Base-by-base conservation (phyloP, 2,329 filamentous ascomycete genomes). In the Dactylonectria macrodidyma region DNA sequence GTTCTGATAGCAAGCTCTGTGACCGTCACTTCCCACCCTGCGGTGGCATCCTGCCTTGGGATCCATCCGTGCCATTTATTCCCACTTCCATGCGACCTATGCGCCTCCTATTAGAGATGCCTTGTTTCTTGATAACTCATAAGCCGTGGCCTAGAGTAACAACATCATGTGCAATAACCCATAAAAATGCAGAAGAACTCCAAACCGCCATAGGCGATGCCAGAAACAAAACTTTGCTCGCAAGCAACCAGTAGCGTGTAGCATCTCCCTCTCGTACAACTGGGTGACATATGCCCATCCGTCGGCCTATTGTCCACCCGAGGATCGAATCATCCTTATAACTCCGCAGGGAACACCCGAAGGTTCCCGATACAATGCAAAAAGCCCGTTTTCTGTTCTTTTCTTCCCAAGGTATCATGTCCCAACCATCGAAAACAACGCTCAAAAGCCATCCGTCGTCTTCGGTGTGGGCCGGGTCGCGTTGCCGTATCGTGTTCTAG, bases 151-250 rank as follows among this genome's bases (percentile, higher is more conserved):
- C 54, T n/a, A 24, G 62, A 55, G 57, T 65, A 64, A 52, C 55
- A 46, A 38, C 16, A 22, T 34, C 54, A 47, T 65, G 36, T 63
- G 60, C 52, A 63, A 57, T 34, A 63, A 59, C 36, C 55, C 47
- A 19, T 47, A 12, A 58, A 59, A 41, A 55, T 65, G 55, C 62
- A 54, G 52, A 54, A 54, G 19, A 51, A 54, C 47, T 46, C 62
- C 61, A 33, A 63, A 44, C 46, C 38, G n/a, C 46, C 60, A 24
- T 12, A 3, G 33, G 34, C 11, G 46, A 46, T 58, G 47, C n/a
- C 59, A 51, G 57, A 44, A 46, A 51, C 24, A 41, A 24, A 57
- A 6, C 5, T 5, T 12, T 34, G 33, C 16, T 30, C 26, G 26
- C 34, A 41, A 22, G 41, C 41, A 51, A 44, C 26, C 16, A 44